These are phyloP conservation scores for Camelina neglecta DNA, from an alignment of 345 rosid genomes.

Conservation along the genomic window DNA sequence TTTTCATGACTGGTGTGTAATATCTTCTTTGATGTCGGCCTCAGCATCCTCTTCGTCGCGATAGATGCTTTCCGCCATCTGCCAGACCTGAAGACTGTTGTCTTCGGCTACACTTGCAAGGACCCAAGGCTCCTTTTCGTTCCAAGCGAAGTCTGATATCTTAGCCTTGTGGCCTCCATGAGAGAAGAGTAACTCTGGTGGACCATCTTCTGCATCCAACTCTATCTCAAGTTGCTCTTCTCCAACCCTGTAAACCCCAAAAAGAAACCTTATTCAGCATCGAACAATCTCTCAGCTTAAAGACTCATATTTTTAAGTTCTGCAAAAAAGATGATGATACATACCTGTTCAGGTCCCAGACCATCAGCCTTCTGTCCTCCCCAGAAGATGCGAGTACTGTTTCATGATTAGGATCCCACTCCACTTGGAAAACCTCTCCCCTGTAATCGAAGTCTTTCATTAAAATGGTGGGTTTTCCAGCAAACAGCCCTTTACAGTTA, in stretches of 20 bases:
- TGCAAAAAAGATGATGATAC: slow-evolving; percentile 40
- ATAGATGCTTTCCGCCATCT: slow-evolving; percentile 80
- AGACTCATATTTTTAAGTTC: not conserved
- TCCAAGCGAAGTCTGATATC: slow-evolving; percentile 88
- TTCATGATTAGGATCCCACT: slow-evolving; percentile 97
- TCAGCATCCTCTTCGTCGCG: slow-evolving; percentile 56
- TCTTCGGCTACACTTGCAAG: slow-evolving; percentile 86
- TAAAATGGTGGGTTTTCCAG: not conserved
- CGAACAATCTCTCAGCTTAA: not conserved
- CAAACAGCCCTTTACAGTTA: not conserved
- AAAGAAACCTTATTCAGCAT: not conserved
- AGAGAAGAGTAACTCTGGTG: slow-evolving; percentile 87
- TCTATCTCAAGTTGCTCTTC: slow-evolving; percentile 84
- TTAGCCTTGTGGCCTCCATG: slow-evolving; percentile 89
- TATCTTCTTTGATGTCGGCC: slow-evolving; percentile 19
- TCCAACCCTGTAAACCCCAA: slow-evolving; percentile 60
- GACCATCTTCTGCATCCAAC: slow-evolving; percentile 86
- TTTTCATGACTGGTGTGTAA: not conserved
- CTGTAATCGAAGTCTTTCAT: slow-evolving; percentile 3
- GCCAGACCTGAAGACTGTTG: slow-evolving; percentile 81
- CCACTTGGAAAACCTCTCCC: slow-evolving; percentile 91
- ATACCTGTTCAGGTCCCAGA: slow-evolving; percentile 97
- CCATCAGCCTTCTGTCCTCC: slow-evolving; percentile 86
- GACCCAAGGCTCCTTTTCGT: slow-evolving; percentile 73
- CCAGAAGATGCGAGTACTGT: slow-evolving; percentile 91